Conservation (phyloP, 257 asterid genomes). For the Nicotiana obtusifolia region DNA sequence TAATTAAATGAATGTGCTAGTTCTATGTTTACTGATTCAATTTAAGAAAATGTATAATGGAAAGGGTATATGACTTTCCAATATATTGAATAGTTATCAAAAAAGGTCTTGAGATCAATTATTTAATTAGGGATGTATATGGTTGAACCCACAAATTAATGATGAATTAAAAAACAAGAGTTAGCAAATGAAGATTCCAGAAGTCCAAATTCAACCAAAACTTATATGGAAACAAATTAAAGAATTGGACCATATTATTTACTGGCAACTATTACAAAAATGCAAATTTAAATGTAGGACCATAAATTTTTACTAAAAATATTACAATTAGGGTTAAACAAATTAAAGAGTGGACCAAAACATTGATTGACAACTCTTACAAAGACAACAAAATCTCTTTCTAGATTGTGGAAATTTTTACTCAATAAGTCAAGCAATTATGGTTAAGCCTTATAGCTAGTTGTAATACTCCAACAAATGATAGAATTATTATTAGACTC, state of each 20-base stretch:
- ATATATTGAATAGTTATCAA: neutral
- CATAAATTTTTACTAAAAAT: too few species aligned
- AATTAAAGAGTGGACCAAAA: too few species aligned
- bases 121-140: neutral
- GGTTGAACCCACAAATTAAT: neutral
- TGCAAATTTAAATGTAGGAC: too few species aligned
- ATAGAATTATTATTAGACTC: too few species aligned
- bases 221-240: neutral
- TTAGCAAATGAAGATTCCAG: neutral
- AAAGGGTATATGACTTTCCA: neutral
- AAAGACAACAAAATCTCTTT: too few species aligned
- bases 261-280: neutral
- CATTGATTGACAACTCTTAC: too few species aligned
- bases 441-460: neutral
- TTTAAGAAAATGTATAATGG: too few species aligned
- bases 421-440: neutral
- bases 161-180: neutral
- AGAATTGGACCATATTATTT: neutral
- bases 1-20: too few species aligned
- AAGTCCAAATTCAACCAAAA: neutral
- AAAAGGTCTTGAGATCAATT: neutral
- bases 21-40: too few species aligned
- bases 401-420: neutral
- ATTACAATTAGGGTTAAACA: too few species aligned
- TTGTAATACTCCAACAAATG: neutral